Percentiles rank a stretch among this genome's conserved stretches.
phyloP scores from a whole-genome alignment of 2,329 filamentous ascomycete species.

The Lachnellula subtilissima region DNA sequence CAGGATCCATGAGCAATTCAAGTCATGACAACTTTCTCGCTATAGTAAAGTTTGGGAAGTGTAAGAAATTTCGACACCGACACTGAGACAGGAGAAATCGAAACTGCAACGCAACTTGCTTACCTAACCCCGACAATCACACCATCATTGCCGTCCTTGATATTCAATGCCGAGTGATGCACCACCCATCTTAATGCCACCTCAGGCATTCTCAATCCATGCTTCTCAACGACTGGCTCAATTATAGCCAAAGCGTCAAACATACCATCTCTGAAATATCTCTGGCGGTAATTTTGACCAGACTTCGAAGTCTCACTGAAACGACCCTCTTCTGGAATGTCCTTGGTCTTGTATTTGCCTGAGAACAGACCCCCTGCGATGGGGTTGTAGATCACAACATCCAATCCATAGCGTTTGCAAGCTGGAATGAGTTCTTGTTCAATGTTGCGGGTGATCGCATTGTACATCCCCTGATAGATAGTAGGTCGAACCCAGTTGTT shows the following conservation, averaged over 20 bases:
- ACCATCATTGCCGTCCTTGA: conserved; percentile 39
- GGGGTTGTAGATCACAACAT: conserved; percentile 79
- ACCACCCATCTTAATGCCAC: conserved; percentile 55
- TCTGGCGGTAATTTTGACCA: conserved; percentile 49
- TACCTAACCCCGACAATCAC: conserved; percentile 38
- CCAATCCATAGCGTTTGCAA: conserved; percentile 70
- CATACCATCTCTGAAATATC: conserved; percentile 59
- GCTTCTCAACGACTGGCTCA: conserved; percentile 54
- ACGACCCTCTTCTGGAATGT: conserved; percentile 59
- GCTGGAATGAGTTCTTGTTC: conserved; percentile 70
- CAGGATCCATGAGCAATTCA: too few species aligned
- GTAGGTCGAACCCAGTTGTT: conserved; percentile 66
- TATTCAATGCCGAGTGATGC: conserved; percentile 55
- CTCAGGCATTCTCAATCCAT: conserved; percentile 55
- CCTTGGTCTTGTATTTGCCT: conserved; percentile 56
- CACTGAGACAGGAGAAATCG: not conserved
- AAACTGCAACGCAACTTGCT: not conserved
- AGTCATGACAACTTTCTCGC: too few species aligned
- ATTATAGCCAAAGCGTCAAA: conserved; percentile 57
- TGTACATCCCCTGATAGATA: conserved; percentile 87
- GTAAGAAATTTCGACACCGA: too few species aligned
- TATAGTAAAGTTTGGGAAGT: not conserved
- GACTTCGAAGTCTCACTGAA: conserved; percentile 52
- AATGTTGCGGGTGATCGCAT: conserved; percentile 70
- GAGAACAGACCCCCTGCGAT: conserved; percentile 75